phyloP scores from a whole-genome alignment of 2,329 filamentous ascomycete genomes.

The Aureobasidium sp. region DNA sequence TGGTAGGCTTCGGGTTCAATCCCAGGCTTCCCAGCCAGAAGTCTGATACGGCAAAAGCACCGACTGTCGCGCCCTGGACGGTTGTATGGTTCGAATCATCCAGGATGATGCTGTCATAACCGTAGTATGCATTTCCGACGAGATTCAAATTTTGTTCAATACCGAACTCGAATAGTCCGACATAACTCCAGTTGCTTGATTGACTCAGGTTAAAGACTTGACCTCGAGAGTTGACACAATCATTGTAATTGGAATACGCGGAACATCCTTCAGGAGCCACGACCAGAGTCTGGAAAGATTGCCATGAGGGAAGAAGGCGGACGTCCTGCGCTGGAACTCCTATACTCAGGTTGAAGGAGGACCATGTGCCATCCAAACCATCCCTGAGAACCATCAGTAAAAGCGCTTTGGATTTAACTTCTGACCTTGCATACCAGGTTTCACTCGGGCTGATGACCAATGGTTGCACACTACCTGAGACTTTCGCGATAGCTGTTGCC shows the following conservation, averaged over 20 bases:
- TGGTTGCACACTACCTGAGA: constrained; percentile 15
- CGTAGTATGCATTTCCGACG: constrained; percentile 58
- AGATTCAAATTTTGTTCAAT: constrained; percentile 51
- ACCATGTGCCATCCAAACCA: constrained; percentile 65
- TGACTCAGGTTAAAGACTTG: constrained; percentile 48
- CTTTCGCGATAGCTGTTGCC: background rate
- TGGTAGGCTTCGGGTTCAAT: constrained; percentile 44
- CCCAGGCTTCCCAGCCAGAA: constrained; percentile 44
- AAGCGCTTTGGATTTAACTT: background rate
- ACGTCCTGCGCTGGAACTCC: constrained; percentile 49
- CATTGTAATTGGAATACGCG: constrained; percentile 25
- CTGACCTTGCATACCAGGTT: constrained; percentile 19
- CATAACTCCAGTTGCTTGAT: constrained; percentile 52
- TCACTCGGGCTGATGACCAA: constrained; percentile 26
- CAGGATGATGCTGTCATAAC: constrained; percentile 43
- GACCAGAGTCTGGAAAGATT: constrained; percentile 65
- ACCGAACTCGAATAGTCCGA: constrained; percentile 56
- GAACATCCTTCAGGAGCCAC: constrained; percentile 53
- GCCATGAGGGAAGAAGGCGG: constrained; percentile 57
- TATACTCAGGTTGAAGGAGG: constrained; percentile 56
- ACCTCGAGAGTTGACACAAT: constrained; percentile 52
- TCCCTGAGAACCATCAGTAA: constrained; percentile 39
- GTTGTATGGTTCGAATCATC: constrained; percentile 33
- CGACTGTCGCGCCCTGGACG: constrained; percentile 38
- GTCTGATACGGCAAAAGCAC: constrained; percentile 32